Evolutionary conservation across 805 yeast genomes (phyloP), one percentile per base, ranked within the genome.

Genomic region (Pichia pseudocactophila): DNA sequence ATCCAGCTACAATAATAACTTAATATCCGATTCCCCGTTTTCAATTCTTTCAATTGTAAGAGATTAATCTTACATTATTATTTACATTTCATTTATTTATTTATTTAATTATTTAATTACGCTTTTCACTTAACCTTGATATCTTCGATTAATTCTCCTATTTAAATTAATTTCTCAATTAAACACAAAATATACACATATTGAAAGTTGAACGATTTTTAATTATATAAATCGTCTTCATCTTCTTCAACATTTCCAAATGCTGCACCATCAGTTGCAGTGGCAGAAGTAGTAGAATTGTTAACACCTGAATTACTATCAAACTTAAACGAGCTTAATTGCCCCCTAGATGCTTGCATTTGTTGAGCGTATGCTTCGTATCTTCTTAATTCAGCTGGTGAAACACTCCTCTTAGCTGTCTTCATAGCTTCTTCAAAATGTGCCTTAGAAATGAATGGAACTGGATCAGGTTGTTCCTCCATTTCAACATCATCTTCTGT

Each of bases 391-490:
- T 92, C 98, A 31, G 96, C 85, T 59, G 94, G 97, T 33, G 94
- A 81, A 38, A 92, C 99, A 43, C 97, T 89, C 57, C 97, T 84
- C 67, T 88, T 83, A 41, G 98, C 99, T 1, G 97, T 88, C 80
- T 90, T 89, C 99, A 92, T 92, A 37, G 99, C 99, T 72, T 92
- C 97, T 67, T 92, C 96, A 57, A 92, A 88, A 64, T 92, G 99
- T 40, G 81, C 82, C 61, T 82, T 84, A 26, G 96, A 85, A 57
- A 92, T 90, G 64, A 66, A 92, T 58, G 99, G 98, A 53, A 92
- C 99, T 26, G 95, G 87, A 63, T 92, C 98, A 59, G 80, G 88
- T 56, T 78, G 85, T 64, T 77, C 86, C 47, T 74, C 86, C 62
- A 59, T 59, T 43, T 56, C 61, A 41, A 61, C 71, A 45, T 66